Evolutionary conservation across 2,329 filamentous ascomycete genomes (phyloP).

Genomic region (Hypoxylon sp.): DNA sequence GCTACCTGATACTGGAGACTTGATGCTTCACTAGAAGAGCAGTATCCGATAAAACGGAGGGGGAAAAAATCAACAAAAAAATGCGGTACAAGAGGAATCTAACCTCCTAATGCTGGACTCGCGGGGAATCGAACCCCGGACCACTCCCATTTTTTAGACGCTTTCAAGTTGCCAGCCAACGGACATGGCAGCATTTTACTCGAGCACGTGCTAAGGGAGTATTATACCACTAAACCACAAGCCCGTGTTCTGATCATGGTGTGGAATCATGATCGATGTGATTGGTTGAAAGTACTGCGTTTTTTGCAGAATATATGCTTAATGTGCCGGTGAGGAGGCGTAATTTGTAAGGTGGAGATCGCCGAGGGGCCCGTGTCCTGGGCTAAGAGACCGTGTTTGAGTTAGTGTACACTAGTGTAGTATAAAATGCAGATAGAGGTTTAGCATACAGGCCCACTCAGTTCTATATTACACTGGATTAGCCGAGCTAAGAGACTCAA

Average conservation of each 20-base stretch:
- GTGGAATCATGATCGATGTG: not conserved
- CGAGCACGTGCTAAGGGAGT: conserved; percentile 34
- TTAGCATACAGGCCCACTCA: not conserved
- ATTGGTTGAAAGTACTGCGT: not conserved
- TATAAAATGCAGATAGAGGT: too few relatives aligned
- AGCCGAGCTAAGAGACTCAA: not conserved
- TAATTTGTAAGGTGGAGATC: conserved; percentile 5
- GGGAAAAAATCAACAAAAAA: conserved; percentile 10
- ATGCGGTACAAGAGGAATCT: conserved; percentile 36
- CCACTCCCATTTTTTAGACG: conserved; percentile 55
- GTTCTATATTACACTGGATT: too few relatives aligned
- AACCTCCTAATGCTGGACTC: conserved; percentile 55
- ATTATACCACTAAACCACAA: conserved; percentile 44
- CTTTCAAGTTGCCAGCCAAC: conserved; percentile 3
- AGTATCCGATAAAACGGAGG: not conserved
- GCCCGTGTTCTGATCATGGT: conserved; percentile 10
- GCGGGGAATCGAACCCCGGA: conserved; percentile 63
- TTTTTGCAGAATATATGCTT: conserved; percentile 1
- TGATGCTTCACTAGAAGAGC: not conserved
- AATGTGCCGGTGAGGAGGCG: not conserved
- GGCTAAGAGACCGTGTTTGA: not conserved
- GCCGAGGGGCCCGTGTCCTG: not conserved
- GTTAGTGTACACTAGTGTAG: not conserved
- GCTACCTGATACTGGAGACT: too few relatives aligned
- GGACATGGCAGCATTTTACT: not conserved